These are phyloP conservation scores for Exophiala sp. DNA, from an alignment of 2,329 filamentous ascomycete genomes.

Conservation along the genomic window DNA sequence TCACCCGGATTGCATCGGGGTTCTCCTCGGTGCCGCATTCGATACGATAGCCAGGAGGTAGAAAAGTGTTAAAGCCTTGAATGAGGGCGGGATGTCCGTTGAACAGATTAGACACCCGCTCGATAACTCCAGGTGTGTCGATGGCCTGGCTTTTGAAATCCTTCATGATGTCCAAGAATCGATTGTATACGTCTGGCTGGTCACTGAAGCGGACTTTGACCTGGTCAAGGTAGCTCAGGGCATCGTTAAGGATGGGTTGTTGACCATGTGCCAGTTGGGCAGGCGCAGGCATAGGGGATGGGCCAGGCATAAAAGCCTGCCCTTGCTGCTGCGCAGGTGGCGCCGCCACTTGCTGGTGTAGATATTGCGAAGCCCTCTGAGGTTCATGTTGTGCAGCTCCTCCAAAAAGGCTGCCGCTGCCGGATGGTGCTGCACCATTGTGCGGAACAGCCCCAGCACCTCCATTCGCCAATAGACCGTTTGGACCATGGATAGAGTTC, in stretches of 20 bases:
- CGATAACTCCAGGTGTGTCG: constrained; percentile 95
- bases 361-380: constrained; percentile 52
- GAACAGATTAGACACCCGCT: constrained; percentile 90
- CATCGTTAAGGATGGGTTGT: constrained; percentile 76
- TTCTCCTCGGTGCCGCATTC: constrained; percentile 92
- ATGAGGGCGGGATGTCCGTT: constrained; percentile 92
- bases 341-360: constrained; percentile 52
- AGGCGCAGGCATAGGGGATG: constrained; percentile 44
- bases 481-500: constrained; percentile 83
- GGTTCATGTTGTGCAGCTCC: constrained; percentile 40
- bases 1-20: constrained; percentile 92
- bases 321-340: constrained; percentile 47
- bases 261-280: constrained; percentile 66
- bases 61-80: constrained; percentile 96
- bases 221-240: constrained; percentile 92
- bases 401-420: constrained; percentile 54
- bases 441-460: constrained; percentile 51
- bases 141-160: constrained; percentile 99
- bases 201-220: constrained; percentile 98
- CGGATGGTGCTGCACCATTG: constrained; percentile 51
- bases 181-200: constrained; percentile 93
- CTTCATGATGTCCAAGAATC: constrained; percentile 98
- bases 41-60: constrained; percentile 91
- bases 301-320: constrained; percentile 43
- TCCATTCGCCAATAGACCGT: constrained; percentile 74